These are phyloP conservation scores for Chloranthus sessilifolius DNA, from an alignment of 164 flowering plant genomes.

Conservation along the genomic window DNA sequence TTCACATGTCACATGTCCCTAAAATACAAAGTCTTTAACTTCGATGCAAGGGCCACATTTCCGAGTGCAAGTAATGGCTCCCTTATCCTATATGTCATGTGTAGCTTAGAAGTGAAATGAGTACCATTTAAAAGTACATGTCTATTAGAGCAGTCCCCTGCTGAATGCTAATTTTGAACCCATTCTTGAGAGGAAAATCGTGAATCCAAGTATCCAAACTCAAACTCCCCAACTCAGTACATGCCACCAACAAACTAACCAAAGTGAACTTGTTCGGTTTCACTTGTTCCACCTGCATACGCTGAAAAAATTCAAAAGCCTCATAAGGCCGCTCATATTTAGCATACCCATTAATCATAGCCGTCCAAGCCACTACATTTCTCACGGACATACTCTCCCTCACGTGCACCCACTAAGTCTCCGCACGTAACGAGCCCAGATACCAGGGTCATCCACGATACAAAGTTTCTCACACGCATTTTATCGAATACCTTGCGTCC, in stretches of 20 bases:
- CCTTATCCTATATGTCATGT: too few relatives aligned
- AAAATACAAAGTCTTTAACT: too few relatives aligned
- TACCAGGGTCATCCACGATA: conserved; percentile 62
- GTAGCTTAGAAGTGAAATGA: too few relatives aligned
- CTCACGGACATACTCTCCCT: conserved; percentile 38
- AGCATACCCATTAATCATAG: conserved; percentile 56
- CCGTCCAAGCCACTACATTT: conserved; percentile 69
- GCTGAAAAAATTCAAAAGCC: conserved; percentile 45
- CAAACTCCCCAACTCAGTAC: conserved; percentile 46
- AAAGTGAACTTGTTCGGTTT: conserved; percentile 59
- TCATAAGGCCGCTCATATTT: conserved; percentile 26
- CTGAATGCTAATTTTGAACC: conserved; percentile 33
- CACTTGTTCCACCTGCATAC: conserved; percentile 47
- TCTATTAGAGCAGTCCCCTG: conserved; percentile 70
- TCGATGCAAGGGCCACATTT: too few relatives aligned
- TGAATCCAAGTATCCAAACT: conserved; percentile 53
- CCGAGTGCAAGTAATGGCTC: too few relatives aligned
- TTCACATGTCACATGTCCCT: too few relatives aligned
- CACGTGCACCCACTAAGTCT: conserved; percentile 36
- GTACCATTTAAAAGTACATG: too few relatives aligned
- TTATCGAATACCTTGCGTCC: conserved; percentile 47
- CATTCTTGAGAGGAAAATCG: conserved; percentile 37
- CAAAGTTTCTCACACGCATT: conserved; percentile 46
- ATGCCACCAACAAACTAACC: conserved; percentile 54
- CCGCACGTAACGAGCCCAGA: conserved; percentile 39